Conservation (phyloP, 306 rosid species). For the Ziziphus jujuba region DNA sequence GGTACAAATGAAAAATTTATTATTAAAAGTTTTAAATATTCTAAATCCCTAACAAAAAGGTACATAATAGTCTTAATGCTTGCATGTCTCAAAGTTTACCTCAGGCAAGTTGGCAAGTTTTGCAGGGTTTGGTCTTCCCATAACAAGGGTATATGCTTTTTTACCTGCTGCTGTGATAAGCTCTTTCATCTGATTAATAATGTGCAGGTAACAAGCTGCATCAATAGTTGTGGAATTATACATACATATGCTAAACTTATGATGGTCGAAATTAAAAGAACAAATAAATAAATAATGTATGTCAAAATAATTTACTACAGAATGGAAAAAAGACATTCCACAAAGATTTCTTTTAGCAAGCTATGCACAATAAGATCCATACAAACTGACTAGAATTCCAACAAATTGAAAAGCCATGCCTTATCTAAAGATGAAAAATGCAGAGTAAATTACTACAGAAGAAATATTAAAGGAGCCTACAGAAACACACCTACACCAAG, state of each 20-base stretch:
- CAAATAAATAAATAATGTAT: background rate
- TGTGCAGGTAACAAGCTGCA: conserved; percentile 86
- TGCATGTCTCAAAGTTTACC: conserved; percentile 42
- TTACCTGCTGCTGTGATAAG: conserved; percentile 77
- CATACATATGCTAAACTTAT: background rate
- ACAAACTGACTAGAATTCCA: background rate
- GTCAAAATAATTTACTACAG: background rate
- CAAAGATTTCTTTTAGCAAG: background rate
- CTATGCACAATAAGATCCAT: background rate
- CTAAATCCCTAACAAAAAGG: background rate
- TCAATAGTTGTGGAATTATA: conserved; percentile 6
- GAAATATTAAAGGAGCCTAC: background rate
- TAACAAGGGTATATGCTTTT: conserved; percentile 79
- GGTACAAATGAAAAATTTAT: conserved; percentile 32
- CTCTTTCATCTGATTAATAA: conserved; percentile 81
- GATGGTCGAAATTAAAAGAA: background rate
- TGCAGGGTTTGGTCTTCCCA: conserved; percentile 95
- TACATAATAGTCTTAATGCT: background rate
- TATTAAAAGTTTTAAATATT: conserved; percentile 8
- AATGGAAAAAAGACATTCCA: background rate
- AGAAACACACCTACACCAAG: conserved; percentile 77
- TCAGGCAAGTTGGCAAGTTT: conserved; percentile 97
- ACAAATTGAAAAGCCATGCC: background rate
- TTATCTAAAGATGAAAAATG: background rate
- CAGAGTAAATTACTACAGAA: background rate